phyloP scores from a whole-genome alignment of 495 filamentous ascomycete genomes.

The Aspergillus mulundensis region DNA sequence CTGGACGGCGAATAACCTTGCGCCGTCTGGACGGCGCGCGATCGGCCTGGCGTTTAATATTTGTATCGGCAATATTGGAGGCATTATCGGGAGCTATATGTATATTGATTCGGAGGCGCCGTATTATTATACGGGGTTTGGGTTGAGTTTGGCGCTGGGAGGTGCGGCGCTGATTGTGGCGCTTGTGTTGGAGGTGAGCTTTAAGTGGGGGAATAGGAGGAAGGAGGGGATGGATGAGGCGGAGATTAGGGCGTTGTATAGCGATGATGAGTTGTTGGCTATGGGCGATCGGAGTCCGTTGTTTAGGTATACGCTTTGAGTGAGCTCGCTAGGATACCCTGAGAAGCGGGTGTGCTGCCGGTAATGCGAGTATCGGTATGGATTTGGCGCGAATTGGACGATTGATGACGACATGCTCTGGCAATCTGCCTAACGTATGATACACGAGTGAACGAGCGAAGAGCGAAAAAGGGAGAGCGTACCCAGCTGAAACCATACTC shows the following conservation, averaged over 20 bases:
- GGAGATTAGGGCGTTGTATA: constrained; percentile 30
- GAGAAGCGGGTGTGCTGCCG: not conserved
- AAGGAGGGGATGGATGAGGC: constrained; percentile 25
- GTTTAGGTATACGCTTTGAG: constrained; percentile 33
- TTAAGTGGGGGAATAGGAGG: constrained; percentile 19
- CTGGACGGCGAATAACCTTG: constrained; percentile 39
- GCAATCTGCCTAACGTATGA: no score
- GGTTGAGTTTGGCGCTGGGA: constrained; percentile 25
- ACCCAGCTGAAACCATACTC: no score
- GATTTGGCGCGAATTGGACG: not conserved
- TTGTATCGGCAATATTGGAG: constrained; percentile 34
- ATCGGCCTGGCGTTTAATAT: constrained; percentile 35
- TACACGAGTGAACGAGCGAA: no score
- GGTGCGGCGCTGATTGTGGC: constrained; percentile 19
- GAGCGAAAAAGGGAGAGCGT: no score
- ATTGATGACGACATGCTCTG: not conserved
- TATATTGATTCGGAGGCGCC: constrained; percentile 29
- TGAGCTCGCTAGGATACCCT: no score
- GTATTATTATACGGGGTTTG: constrained; percentile 32
- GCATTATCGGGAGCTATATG: constrained; percentile 35
- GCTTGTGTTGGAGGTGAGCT: constrained; percentile 20
- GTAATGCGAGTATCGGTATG: not conserved
- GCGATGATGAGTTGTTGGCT: constrained; percentile 32
- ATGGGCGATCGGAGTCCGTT: constrained; percentile 42
- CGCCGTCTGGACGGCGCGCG: constrained; percentile 30